Conservation (phyloP, 306 rosid genomes). For the Glycine latifolia region DNA sequence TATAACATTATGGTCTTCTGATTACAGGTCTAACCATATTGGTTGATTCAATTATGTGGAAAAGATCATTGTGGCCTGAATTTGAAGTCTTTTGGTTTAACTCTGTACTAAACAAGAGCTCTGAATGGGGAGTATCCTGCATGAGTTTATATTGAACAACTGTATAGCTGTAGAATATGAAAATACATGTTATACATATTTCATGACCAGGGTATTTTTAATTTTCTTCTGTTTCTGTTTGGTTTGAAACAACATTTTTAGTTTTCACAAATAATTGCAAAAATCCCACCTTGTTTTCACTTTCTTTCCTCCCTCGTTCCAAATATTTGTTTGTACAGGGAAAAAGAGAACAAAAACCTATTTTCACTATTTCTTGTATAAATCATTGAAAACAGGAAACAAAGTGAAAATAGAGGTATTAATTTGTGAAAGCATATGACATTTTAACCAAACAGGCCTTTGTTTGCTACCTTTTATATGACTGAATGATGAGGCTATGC, state of each 20-base stretch:
- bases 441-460: not conserved
- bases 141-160: not conserved
- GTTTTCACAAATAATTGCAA: not conserved
- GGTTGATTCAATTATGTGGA: constrained; percentile 92
- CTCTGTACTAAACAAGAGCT: constrained; percentile 90
- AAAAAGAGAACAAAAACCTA: not conserved
- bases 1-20: constrained; percentile 47
- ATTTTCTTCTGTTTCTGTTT: constrained; percentile 23
- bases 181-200: constrained; percentile 17
- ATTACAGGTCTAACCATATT: constrained; percentile 76
- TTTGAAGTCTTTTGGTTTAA: constrained; percentile 97
- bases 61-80: constrained; percentile 92
- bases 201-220: constrained; percentile 17
- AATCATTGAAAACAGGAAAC: not conserved
- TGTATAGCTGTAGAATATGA: constrained; percentile 26
- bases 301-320: not conserved
- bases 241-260: not conserved
- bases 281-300: not conserved
- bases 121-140: constrained; percentile 98
- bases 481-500: not conserved
- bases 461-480: constrained; percentile 10
- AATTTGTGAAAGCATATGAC: not conserved
- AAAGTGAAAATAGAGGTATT: not conserved
- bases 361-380: not conserved
- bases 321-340: not conserved